These are phyloP conservation scores for Colletotrichum cereale DNA, from an alignment of 2,329 filamentous ascomycete species.

Conservation along the genomic window DNA sequence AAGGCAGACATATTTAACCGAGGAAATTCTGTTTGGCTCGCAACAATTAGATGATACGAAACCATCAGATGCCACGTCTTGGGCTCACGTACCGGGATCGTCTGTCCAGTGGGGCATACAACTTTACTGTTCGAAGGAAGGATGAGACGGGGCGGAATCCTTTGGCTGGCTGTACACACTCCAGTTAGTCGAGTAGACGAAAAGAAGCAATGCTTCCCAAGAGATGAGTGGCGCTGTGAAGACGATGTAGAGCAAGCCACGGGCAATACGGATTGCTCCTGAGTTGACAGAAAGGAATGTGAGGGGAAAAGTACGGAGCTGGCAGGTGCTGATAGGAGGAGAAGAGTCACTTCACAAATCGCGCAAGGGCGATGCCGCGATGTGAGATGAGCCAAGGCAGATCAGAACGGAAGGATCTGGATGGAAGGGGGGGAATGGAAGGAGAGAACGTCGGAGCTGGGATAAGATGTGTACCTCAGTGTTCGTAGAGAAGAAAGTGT, in stretches of 20 bases:
- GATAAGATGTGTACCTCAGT: neutral
- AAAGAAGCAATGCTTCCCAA: neutral
- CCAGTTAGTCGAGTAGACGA: neutral
- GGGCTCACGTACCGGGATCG: neutral
- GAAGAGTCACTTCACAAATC: neutral
- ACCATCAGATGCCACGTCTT: no score
- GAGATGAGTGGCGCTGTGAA: neutral
- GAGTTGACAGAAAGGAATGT: neutral
- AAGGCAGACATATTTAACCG: slow-evolving; percentile 23
- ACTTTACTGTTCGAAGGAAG: neutral
- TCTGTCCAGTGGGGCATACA: neutral
- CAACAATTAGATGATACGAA: neutral
- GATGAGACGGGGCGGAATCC: neutral
- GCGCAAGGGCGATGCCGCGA: neutral
- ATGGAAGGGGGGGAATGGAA: neutral
- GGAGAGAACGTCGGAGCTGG: neutral
- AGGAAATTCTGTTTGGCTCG: neutral
- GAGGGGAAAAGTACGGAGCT: neutral
- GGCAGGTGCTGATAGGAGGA: neutral
- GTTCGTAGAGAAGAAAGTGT: neutral
- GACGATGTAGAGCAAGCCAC: neutral
- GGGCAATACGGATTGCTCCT: neutral
- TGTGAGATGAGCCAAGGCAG: neutral
- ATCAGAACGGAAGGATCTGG: neutral
- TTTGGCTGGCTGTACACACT: neutral